Evolutionary conservation across 1,284 basidiomycete genomes (phyloP).

Genomic region (Cutaneotrichosporon mucoides): DNA sequence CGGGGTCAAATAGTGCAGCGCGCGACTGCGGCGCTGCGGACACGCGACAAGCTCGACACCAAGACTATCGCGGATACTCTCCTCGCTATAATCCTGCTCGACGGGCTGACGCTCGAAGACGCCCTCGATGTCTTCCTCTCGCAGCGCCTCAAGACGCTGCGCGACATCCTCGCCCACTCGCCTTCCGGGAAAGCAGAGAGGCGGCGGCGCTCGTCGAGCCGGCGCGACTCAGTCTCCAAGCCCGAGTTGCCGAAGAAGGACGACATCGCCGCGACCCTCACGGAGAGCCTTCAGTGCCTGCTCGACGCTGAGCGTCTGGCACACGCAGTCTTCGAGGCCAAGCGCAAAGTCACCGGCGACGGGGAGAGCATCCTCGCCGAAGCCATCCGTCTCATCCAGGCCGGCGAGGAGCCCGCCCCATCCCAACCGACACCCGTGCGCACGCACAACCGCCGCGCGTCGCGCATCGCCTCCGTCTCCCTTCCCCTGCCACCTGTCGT

Average conservation of each 20-base stretch:
- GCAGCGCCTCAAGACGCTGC: slow-evolving; percentile 66
- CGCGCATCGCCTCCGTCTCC: slow-evolving; percentile 44
- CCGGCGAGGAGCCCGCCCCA: slow-evolving; percentile 26
- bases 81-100: slow-evolving; percentile 74
- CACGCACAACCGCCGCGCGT: slow-evolving; percentile 27
- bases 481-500: slow-evolving; percentile 26
- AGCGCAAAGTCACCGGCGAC: slow-evolving; percentile 9
- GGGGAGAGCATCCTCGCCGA: slow-evolving; percentile 38
- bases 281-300: slow-evolving; percentile 34
- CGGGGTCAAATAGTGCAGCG: slow-evolving; percentile 77
- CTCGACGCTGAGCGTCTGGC: slow-evolving; percentile 34
- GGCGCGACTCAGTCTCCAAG: slow-evolving; percentile 20
- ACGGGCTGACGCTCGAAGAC: slow-evolving; percentile 69
- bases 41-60: slow-evolving; percentile 36
- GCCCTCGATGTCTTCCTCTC: slow-evolving; percentile 64
- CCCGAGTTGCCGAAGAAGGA: slow-evolving; percentile 9
- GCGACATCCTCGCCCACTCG: slow-evolving; percentile 44
- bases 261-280: slow-evolving; percentile 30
- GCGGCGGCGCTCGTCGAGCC: slow-evolving; percentile 3
- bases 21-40: slow-evolving; percentile 68
- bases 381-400: slow-evolving; percentile 40
- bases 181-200: not conserved
- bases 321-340: slow-evolving; percentile 30
- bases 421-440: slow-evolving; percentile 10
- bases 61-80: slow-evolving; percentile 70